Base-by-base conservation (phyloP, 805 yeast genomes). In the Nakazawaea laoshanensis region DNA sequence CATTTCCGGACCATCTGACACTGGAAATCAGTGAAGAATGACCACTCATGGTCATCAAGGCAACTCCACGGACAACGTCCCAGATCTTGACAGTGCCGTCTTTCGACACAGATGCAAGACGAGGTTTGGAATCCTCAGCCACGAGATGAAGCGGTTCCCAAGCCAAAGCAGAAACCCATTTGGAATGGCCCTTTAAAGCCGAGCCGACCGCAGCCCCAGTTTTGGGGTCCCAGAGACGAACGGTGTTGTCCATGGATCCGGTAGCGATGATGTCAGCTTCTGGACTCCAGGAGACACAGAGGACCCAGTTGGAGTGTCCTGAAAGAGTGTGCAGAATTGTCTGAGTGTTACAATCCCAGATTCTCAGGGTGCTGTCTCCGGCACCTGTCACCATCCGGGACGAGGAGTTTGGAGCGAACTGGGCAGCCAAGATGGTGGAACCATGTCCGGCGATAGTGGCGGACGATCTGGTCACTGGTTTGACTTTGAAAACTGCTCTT, bases 391-490 rank as follows among this genome's bases (percentile, higher is more conserved):
- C 92, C 80, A 88, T 76, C 44, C 84, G 65, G 2, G 88, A 68
- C 12, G 89, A 74, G 12, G 88, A 78, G 48, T 82, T 69, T 19
- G 98, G 98, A 2, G 98, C 94, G 67, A 92, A 92, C 41, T 83
- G 88, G 26, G 92, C 81, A 39, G 96, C 84, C 42, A 92, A 62
- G 40, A 92, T 85, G 0, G 97, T 92, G 2, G 95, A 74, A 1
- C 95, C 95, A 52, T 92, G 98, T 5, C 98, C 98, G 2, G 94
- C 74, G 34, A 92, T 89, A 0, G 96, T 87, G 8, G 94, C 88
- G 4, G 87, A 78, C 2, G 95, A 77, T 48, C 97, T 65, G 1
- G 96, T 86, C 11, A 92, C 84, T 3, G 96, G 86, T 43, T 72
- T 77, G 9, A 92, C 98, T 47, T 85, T 85, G 67, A 92, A 92